phyloP scores from a whole-genome alignment of 108 stramenopile species.

The Aureococcus anophagefferens region DNA sequence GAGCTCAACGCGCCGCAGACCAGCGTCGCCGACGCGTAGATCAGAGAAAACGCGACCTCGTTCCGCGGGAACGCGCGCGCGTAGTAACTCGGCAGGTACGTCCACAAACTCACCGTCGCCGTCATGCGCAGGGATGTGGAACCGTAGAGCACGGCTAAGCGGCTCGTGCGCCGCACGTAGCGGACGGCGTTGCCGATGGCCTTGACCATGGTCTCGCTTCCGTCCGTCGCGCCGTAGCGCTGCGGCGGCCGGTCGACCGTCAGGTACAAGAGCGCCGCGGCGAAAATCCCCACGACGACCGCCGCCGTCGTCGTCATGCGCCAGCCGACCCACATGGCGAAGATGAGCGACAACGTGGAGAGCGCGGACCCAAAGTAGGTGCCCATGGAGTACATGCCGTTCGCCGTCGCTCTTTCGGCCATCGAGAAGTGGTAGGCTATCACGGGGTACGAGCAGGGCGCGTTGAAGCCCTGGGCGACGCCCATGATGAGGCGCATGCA shows the following conservation, averaged over 20 bases:
- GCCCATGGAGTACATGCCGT: slow-evolving; percentile 30
- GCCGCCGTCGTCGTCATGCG: neutral
- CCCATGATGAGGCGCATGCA: slow-evolving; percentile 13
- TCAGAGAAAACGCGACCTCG: slow-evolving; percentile 4
- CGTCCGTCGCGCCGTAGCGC: slow-evolving; percentile 2
- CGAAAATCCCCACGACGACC: slow-evolving; percentile 4
- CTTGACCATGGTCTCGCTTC: neutral
- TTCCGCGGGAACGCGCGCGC: slow-evolving; percentile 15
- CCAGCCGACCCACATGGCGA: slow-evolving; percentile 16
- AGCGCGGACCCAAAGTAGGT: slow-evolving; percentile 27
- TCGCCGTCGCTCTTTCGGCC: slow-evolving; percentile 21
- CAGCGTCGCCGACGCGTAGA: slow-evolving; percentile 13
- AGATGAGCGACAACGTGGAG: slow-evolving; percentile 19
- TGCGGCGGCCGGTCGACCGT: slow-evolving; percentile 22
- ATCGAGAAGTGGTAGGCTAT: slow-evolving; percentile 24
- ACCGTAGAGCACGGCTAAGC: slow-evolving; percentile 4
- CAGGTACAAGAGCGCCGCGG: slow-evolving; percentile 20
- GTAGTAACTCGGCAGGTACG: slow-evolving; percentile 15
- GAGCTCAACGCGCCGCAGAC: slow-evolving; percentile 22
- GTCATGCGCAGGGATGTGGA: slow-evolving; percentile 19
- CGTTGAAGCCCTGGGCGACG: slow-evolving; percentile 28
- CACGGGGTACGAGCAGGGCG: slow-evolving; percentile 5
- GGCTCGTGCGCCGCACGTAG: neutral
- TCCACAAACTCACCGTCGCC: neutral
- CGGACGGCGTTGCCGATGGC: neutral